A percentile compares a stretch with the other conserved stretches of the same genome.
Evolutionary conservation across 2,329 filamentous ascomycete genomes (phyloP).

Genomic region (Cercospora janseana): DNA sequence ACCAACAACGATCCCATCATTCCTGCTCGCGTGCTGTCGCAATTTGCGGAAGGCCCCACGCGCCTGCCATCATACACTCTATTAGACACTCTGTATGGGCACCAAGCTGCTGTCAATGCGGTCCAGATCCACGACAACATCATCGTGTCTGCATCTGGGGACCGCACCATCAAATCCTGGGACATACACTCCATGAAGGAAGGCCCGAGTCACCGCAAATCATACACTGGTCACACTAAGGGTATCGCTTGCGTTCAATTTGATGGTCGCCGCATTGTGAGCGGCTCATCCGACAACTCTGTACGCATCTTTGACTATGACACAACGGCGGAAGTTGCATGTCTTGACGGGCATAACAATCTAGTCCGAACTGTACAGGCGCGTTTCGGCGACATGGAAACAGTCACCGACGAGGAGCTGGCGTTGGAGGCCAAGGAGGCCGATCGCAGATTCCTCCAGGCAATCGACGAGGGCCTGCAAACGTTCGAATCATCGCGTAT

Average conservation of each 20-base stretch:
- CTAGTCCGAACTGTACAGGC: constrained; percentile 94
- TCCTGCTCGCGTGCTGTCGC: constrained; percentile 38
- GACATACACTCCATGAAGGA: constrained; percentile 73
- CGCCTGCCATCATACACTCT: constrained; percentile 68
- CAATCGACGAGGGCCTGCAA: constrained; percentile 48
- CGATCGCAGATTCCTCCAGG: constrained; percentile 69
- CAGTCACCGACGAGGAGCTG: constrained; percentile 69
- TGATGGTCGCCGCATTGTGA: constrained; percentile 88
- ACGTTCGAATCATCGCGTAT: constrained; percentile 36
- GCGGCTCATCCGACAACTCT: constrained; percentile 92
- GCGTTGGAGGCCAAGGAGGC: constrained; percentile 68
- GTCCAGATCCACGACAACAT: constrained; percentile 84
- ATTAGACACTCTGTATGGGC: constrained; percentile 77
- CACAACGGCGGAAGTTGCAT: constrained; percentile 85
- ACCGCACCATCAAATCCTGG: constrained; percentile 93
- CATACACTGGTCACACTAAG: constrained; percentile 83
- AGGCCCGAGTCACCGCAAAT: constrained; percentile 40
- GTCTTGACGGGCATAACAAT: constrained; percentile 74
- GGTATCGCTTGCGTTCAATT: constrained; percentile 98
- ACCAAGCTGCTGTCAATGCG: constrained; percentile 90
- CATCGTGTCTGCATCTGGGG: constrained; percentile 91
- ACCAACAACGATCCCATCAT: constrained; percentile 43
- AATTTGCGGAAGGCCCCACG: constrained; percentile 43
- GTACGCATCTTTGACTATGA: constrained; percentile 91
- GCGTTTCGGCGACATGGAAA: constrained; percentile 84